Evolutionary conservation across 345 rosid species (phyloP).

Genomic region (Arabidopsis arenosa): DNA sequence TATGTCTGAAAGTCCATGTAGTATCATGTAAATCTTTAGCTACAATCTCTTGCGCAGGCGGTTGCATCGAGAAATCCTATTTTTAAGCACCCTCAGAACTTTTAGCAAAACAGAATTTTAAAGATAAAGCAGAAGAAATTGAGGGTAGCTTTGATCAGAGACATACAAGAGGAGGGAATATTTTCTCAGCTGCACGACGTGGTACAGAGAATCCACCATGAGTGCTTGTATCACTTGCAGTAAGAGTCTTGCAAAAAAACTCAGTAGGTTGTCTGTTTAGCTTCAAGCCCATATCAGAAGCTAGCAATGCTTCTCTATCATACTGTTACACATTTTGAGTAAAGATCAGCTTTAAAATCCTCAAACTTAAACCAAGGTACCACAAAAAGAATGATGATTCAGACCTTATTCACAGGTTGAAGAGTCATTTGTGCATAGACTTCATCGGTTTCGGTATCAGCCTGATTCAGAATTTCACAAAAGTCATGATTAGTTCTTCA

Average conservation of each 20-base stretch:
- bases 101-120: constrained; percentile 21
- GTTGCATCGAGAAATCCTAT: constrained; percentile 93
- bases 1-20: constrained; percentile 90
- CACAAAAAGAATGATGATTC: constrained; percentile 34
- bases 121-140: neutral
- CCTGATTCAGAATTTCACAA: constrained; percentile 58
- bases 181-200: constrained; percentile 97
- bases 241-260: constrained; percentile 96
- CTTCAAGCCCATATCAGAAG: constrained; percentile 85
- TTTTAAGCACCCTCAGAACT: neutral
- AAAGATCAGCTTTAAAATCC: neutral
- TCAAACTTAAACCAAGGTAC: neutral
- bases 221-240: constrained; percentile 97
- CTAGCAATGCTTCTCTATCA: constrained; percentile 84
- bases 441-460: constrained; percentile 95
- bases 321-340: constrained; percentile 52
- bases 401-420: constrained; percentile 63
- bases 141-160: constrained; percentile 10
- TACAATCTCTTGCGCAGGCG: constrained; percentile 89
- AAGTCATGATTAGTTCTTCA: constrained; percentile 30
- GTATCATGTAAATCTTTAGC: constrained; percentile 94
- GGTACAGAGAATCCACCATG: constrained; percentile 99
- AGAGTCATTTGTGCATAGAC: constrained; percentile 98
- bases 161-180: constrained; percentile 88
- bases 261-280: constrained; percentile 83